Evolutionary conservation across 2,329 filamentous ascomycete species (phyloP).

Genomic region (Fusarium nygamai): DNA sequence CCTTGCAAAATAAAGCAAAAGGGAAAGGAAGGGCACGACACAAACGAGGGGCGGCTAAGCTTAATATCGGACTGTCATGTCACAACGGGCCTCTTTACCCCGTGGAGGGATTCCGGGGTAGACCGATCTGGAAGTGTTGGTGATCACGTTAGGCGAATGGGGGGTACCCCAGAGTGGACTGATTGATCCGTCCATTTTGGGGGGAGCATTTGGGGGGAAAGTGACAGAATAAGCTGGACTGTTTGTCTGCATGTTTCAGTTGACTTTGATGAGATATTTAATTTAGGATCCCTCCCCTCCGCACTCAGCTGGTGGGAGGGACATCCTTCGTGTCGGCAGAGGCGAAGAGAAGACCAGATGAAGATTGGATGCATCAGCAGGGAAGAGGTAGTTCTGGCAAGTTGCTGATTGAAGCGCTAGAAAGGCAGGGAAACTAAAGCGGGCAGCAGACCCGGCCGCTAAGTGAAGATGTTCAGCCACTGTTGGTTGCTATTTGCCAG

Average conservation of each 20-base stretch:
- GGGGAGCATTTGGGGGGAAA: not conserved
- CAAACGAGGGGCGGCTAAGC: slow-evolving; percentile 3
- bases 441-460: not conserved
- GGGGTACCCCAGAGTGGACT: slow-evolving; percentile 25
- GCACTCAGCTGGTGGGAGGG: not conserved
- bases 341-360: not conserved
- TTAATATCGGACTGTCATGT: not conserved
- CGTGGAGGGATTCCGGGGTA: slow-evolving; percentile 26
- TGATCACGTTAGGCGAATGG: slow-evolving; percentile 13
- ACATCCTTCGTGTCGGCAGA: not conserved
- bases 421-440: not conserved
- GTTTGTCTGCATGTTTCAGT: not conserved
- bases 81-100: not conserved
- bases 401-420: slow-evolving; percentile 9
- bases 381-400: not conserved
- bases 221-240: not conserved
- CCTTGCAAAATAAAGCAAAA: not conserved
- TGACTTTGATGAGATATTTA: not conserved
- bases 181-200: not conserved
- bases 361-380: not conserved
- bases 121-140: slow-evolving; percentile 11
- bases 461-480: not conserved
- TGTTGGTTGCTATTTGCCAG: not conserved
- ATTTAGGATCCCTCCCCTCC: not conserved
- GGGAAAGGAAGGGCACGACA: not conserved